Base-by-base conservation (phyloP, 2,329 filamentous ascomycete genomes). In the Venturia pyrina region DNA sequence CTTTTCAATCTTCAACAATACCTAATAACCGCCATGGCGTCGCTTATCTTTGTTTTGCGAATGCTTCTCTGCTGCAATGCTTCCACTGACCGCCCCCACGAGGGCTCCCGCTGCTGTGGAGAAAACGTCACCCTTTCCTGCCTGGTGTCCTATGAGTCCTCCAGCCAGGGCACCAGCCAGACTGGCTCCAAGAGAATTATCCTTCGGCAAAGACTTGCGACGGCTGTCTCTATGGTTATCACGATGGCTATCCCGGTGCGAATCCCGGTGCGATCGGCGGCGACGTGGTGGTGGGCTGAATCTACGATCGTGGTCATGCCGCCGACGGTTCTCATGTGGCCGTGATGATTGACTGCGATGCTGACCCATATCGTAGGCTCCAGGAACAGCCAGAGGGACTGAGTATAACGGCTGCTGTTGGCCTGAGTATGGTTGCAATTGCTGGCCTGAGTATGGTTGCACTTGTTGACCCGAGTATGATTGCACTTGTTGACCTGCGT, bases 201-300 rank as follows among this genome's bases (percentile, higher is more conserved):
- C 57, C 28, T 73, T 67, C 74, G 24, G 21, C 5, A 17, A 24
- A 15, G 34, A 21, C 43, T 64, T 41, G 43, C n/a, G 32, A 41
- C 43, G 43, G 13, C 34, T 19, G 60, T 62, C 57, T 40, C 57
- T 21, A 40, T 59, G 28, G 56, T 24, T 32, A 19, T 59, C 56
- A 19, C 56, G 56, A 34, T 40, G 28, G 24, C 56, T 17, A 11
- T 59, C 56, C 34, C 56, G 56, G 11, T 40, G 28, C 3, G 21
- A 10, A 17, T 59, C 57, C n/a, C 57, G 60, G 13, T 43, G 15
- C n/a, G 43, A 62, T 13, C 32, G 28, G 53, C 32, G 53, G 15
- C 32, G 53, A 37, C 53, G 53, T 11, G 53, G 53, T 59, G 53
- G 53, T 3, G 53, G 32, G 53, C 53, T 59, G 15, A 15, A 10